Base-by-base conservation (phyloP, 2,329 filamentous ascomycete genomes). In the Fusarium pininemorale region DNA sequence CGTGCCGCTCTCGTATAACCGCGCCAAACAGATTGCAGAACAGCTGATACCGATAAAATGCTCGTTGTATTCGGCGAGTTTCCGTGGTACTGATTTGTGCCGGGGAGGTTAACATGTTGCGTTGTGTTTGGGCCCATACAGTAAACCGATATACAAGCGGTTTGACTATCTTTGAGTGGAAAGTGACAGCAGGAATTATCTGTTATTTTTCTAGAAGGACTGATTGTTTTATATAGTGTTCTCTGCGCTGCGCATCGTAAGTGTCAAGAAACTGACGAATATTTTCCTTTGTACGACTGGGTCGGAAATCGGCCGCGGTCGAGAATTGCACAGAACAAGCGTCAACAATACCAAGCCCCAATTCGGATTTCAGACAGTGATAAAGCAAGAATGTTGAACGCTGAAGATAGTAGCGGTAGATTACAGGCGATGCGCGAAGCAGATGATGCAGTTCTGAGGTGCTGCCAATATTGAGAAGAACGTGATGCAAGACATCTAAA, bases 1-100 rank as follows among this genome's bases (percentile, higher is more conserved):
- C 24, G 24, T 20, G 24, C 16, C 14, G 32, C 32, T 15, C 6
- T 35, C 32, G 32, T 35, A 35, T 35, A 32, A 32, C 6, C 22
- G 24, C 30, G 7, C 62, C 54, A 30, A 64, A 59, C 10, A 71
- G 41, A 24, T 66, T 66, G 57, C 70, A 66, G 38, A 42, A 54
- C 18, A 73, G n/a, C 8, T 75, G 58, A 41, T 69, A 75, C 20
- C 61, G 70, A 39, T 73, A 71, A 9, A 73, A 26, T 15, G 28
- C 70, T 28, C 70, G 56, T 22, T 48, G 18, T 18, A 71, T 47
- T 13, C 67, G 58, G 11, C 16, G 9, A 20, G 51, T 24, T 45
- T 75, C 70, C 5, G 38, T 69, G 14, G 22, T 32, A 44, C 63
- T 70, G 24, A 58, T 24, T 11, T 65, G 50, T 11, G 54, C 37